Evolutionary conservation across 306 rosid genomes (phyloP).

Genomic region (Dryas alaskensis): DNA sequence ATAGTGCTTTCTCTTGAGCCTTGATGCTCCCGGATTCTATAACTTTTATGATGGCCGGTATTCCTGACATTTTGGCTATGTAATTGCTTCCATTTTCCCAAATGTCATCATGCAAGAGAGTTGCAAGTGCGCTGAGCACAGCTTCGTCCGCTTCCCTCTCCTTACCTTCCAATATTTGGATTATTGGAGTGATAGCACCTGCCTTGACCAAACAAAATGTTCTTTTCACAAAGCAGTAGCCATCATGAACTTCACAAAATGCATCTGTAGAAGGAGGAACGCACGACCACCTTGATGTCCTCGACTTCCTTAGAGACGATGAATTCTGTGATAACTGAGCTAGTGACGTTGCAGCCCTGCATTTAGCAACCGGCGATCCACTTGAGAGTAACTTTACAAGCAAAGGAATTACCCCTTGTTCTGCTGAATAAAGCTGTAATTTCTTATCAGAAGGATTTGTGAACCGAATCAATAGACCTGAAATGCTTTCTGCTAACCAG

Average conservation of each 20-base stretch:
- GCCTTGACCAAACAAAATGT: constrained; percentile 86
- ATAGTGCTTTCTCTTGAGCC: constrained; percentile 73
- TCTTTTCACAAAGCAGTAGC: constrained; percentile 56
- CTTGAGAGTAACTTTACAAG: constrained; percentile 67
- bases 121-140: constrained; percentile 60
- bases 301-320: constrained; percentile 47
- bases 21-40: constrained; percentile 51
- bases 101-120: constrained; percentile 72
- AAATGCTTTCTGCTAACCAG: constrained; percentile 43
- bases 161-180: constrained; percentile 58
- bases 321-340: constrained; percentile 83
- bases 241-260: constrained; percentile 72
- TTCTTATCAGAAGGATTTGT: constrained; percentile 73
- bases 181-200: constrained; percentile 55
- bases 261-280: constrained; percentile 51
- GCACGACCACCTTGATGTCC: constrained; percentile 63
- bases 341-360: constrained; percentile 70
- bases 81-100: constrained; percentile 70
- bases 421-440: constrained; percentile 63
- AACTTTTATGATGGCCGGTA: constrained; percentile 52
- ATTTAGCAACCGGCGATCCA: constrained; percentile 51
- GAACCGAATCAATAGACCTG: constrained; percentile 60
- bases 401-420: constrained; percentile 73
- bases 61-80: constrained; percentile 57
- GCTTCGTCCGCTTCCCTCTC: constrained; percentile 73